Conservation (phyloP, 306 rosid genomes). For the Cajanus cajan region DNA sequence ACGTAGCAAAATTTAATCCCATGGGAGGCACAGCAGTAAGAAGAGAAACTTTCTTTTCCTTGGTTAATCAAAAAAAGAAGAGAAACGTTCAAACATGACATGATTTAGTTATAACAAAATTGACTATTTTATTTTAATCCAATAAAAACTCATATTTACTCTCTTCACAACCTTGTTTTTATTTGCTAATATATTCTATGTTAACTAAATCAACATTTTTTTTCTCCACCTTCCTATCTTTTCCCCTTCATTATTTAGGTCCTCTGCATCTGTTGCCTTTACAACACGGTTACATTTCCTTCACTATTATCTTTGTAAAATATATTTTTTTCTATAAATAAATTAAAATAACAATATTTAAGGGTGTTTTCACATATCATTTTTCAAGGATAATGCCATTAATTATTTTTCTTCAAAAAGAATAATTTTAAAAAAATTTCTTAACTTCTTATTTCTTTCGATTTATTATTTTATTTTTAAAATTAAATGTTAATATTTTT, state of each 20-base stretch:
- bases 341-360: too few species aligned
- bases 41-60: constrained; percentile 32
- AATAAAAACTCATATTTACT: neutral
- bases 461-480: too few species aligned
- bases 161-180: neutral
- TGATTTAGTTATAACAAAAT: constrained; percentile 27
- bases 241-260: neutral
- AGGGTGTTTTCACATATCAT: too few species aligned
- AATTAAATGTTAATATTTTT: too few species aligned
- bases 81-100: constrained; percentile 41
- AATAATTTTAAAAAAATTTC: too few species aligned
- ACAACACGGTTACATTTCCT: neutral
- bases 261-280: neutral
- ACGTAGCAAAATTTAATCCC: constrained; percentile 27
- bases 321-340: too few species aligned
- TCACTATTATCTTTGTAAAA: neutral
- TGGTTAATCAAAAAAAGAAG: too few species aligned
- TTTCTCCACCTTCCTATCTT: neutral
- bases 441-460: too few species aligned
- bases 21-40: neutral
- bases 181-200: neutral
- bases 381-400: too few species aligned
- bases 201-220: neutral
- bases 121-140: constrained; percentile 31
- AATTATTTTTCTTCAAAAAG: too few species aligned